Conservation (phyloP, 495 filamentous ascomycete species). For the Neurospora terricola region DNA sequence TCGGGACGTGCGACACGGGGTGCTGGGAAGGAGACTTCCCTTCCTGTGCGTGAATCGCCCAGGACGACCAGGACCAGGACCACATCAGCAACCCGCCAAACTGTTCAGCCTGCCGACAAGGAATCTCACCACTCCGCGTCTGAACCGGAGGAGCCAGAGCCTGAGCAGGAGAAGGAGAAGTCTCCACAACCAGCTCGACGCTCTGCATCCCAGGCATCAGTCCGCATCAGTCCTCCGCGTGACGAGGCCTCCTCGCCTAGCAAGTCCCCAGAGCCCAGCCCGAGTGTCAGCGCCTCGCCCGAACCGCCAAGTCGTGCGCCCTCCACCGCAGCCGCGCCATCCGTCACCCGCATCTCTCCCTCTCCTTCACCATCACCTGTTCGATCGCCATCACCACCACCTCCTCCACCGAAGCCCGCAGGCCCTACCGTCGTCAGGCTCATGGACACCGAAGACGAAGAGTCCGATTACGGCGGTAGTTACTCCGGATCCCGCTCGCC, state of each 20-base stretch:
- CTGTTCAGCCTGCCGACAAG: slow-evolving; percentile 1
- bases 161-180: background rate
- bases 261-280: background rate
- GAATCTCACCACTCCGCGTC: background rate
- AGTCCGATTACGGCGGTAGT: background rate
- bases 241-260: background rate
- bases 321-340: background rate
- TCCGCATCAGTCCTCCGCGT: background rate
- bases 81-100: background rate
- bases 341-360: background rate
- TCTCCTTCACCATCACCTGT: slow-evolving; percentile 1
- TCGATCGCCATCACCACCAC: background rate
- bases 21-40: background rate
- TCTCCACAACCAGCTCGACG: background rate
- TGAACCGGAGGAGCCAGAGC: background rate
- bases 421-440: slow-evolving; percentile 24
- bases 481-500: background rate
- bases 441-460: slow-evolving; percentile 14
- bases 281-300: background rate
- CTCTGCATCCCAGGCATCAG: background rate
- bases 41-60: slow-evolving; percentile 2
- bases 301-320: slow-evolving; percentile 1
- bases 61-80: slow-evolving; percentile 2
- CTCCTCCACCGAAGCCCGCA: slow-evolving; percentile 3
- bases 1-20: background rate